Base-by-base conservation (phyloP, 1,284 basidiomycete genomes). In the Apiotrichum domesticum region DNA sequence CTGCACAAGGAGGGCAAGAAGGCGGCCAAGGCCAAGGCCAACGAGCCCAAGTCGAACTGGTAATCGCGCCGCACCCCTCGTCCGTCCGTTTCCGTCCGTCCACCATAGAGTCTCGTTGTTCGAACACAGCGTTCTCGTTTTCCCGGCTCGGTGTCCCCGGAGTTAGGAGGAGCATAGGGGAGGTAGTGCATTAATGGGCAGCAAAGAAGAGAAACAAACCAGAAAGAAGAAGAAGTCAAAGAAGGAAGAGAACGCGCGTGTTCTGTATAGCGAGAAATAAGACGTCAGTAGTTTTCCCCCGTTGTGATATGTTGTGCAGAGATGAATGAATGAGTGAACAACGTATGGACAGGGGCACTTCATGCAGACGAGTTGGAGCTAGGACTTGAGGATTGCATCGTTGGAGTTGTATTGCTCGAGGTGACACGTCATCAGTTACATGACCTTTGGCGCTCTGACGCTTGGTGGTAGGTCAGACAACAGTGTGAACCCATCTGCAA, bases 1-100 rank as follows among this genome's bases (percentile, higher is more conserved):
- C 70, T 75, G 41, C 74, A 75, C 59, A 71, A 69, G 61, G 75
- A 72, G 42, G 70, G 63, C 58, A 71, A 73, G 63, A 75, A 74
- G 62, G 63, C 63, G 43, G 64, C 68, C 56, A 76, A 74, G 70
- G 60, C 64, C 52, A 63, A 65, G 58, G 62, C 62, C 58, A 64
- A 66, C 47, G 61, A 69, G 15, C 63, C 57, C 46, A 64, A 58
- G 14, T 63, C 62, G 58, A 73, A 69, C 64, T 58, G 71, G 50
- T 69, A 69, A 51, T 63, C 51, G 63, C 54, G 39, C 13, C 47
- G 32, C 42, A 11, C 37, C 37, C 37, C 37, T 9, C 37, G 37
- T 40, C 44, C 37, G 34, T 41, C 42, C 34, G 33, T 37, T 39
- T 39, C 29, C 13, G 40, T 33, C 45, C 46, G 46, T 47, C 14